Evolutionary conservation across 2,329 filamentous ascomycete species (phyloP).

Genomic region (Apiospora phragmitis): DNA sequence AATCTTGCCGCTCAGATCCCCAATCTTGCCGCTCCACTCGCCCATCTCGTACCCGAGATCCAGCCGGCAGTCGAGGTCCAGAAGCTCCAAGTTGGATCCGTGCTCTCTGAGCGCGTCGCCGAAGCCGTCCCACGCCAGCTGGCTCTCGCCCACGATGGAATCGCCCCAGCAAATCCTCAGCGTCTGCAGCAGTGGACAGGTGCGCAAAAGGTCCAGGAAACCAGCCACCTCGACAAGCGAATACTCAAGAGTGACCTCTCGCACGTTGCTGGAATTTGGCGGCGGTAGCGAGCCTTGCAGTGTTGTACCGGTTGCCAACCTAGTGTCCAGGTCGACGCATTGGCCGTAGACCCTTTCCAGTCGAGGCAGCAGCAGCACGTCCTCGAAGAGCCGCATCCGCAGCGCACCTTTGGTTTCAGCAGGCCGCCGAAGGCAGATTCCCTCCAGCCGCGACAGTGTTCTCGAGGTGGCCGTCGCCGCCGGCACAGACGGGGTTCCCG

Average conservation of each 20-base stretch:
- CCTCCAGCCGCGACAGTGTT: neutral
- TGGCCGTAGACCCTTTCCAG: neutral
- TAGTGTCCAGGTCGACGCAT: neutral
- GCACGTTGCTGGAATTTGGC: neutral
- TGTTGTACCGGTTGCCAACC: neutral
- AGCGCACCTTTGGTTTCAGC: neutral
- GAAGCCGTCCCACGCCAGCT: neutral
- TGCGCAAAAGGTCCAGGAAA: neutral
- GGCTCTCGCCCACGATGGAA: neutral
- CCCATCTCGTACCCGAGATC: neutral
- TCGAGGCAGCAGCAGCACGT: neutral
- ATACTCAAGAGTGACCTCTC: no score
- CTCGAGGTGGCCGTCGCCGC: neutral
- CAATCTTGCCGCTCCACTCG: neutral
- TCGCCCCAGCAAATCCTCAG: neutral
- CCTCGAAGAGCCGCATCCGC: neutral
- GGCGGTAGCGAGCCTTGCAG: no score
- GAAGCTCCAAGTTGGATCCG: neutral
- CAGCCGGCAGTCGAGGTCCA: neutral
- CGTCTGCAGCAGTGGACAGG: neutral
- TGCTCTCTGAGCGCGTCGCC: neutral
- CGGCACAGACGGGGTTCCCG: no score
- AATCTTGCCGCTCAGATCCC: no score
- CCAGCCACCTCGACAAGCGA: neutral
- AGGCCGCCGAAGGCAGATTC: neutral